Percentiles rank a stretch among this genome's conserved stretches.
Evolutionary conservation across 2,329 filamentous ascomycete genomes (phyloP).

Genomic region (Albifimbria verrucaria): DNA sequence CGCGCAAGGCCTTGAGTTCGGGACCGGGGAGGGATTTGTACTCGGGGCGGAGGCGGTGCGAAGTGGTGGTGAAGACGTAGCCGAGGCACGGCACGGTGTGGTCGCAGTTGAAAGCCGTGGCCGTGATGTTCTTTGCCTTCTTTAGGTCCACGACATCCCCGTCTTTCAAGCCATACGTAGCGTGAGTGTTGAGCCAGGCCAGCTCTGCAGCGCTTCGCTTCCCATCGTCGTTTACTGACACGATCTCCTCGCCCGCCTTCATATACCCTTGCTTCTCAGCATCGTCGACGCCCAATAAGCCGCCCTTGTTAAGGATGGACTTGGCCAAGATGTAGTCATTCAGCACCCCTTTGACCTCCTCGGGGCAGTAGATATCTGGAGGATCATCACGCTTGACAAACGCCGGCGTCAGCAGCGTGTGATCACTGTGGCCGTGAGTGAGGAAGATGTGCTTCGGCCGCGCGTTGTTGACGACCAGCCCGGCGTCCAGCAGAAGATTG

Average conservation of each 20-base stretch:
- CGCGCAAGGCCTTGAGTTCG: constrained; percentile 35
- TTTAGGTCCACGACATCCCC: constrained; percentile 34
- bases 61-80: constrained; percentile 40
- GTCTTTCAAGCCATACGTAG: constrained; percentile 31
- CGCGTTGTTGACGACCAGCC: constrained; percentile 40
- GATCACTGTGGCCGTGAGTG: constrained; percentile 47
- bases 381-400: constrained; percentile 42
- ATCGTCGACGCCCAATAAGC: constrained; percentile 26
- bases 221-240: constrained; percentile 10
- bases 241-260: constrained; percentile 9
- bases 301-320: constrained; percentile 39
- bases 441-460: constrained; percentile 48
- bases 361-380: constrained; percentile 43
- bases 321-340: constrained; percentile 38
- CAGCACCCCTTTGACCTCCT: constrained; percentile 34
- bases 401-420: constrained; percentile 38
- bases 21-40: constrained; percentile 30
- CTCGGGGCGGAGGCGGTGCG: constrained; percentile 34
- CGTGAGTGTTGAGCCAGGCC: constrained; percentile 33
- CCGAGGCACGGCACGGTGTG: constrained; percentile 46
- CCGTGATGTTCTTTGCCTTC: constrained; percentile 32
- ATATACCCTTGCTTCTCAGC: constrained; percentile 10
- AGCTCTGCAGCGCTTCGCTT: constrained; percentile 13
- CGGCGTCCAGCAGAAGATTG: constrained; percentile 47
- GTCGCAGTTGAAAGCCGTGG: constrained; percentile 41